These are phyloP conservation scores for Amyloporia xantha DNA, from an alignment of 768 basidiomycete species.

Conservation along the genomic window DNA sequence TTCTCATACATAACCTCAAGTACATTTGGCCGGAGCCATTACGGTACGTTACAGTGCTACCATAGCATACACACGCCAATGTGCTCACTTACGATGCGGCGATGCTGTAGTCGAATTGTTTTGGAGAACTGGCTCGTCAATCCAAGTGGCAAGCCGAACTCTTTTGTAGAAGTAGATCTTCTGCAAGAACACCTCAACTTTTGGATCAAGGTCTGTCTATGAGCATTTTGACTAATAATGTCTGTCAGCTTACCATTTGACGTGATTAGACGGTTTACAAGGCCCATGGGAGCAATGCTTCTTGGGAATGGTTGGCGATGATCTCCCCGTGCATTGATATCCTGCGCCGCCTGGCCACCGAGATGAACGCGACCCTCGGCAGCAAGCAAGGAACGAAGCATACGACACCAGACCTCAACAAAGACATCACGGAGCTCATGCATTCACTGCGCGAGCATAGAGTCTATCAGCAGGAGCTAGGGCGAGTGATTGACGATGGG, in stretches of 20 bases:
- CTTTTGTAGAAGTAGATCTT: constrained; percentile 25
- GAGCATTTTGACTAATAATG: not conserved
- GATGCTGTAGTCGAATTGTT: constrained; percentile 18
- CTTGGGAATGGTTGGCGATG: constrained; percentile 29
- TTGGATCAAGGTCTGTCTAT: constrained; percentile 28
- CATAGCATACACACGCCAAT: not conserved
- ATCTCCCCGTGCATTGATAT: constrained; percentile 26
- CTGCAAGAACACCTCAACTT: constrained; percentile 30
- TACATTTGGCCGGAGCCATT: constrained; percentile 23
- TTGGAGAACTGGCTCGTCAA: constrained; percentile 31
- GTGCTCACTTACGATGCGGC: not conserved
- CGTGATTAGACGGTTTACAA: constrained; percentile 20
- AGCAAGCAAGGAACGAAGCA: constrained; percentile 28
- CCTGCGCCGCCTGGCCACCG: constrained; percentile 19
- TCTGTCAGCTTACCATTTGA: not conserved
- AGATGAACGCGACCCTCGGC: constrained; percentile 22
- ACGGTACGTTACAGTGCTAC: constrained; percentile 11
- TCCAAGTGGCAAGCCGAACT: constrained; percentile 17
- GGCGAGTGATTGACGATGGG: constrained; percentile 16
- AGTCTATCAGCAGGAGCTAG: constrained; percentile 17
- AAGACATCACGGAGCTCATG: constrained; percentile 25
- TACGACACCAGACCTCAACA: constrained; percentile 19
- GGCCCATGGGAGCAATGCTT: constrained; percentile 27
- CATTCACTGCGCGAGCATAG: constrained; percentile 15
- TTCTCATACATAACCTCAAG: constrained; percentile 22